These are phyloP conservation scores for Gnomoniopsis smithogilvyi DNA, from an alignment of 2,329 filamentous ascomycete genomes.

Conservation along the genomic window DNA sequence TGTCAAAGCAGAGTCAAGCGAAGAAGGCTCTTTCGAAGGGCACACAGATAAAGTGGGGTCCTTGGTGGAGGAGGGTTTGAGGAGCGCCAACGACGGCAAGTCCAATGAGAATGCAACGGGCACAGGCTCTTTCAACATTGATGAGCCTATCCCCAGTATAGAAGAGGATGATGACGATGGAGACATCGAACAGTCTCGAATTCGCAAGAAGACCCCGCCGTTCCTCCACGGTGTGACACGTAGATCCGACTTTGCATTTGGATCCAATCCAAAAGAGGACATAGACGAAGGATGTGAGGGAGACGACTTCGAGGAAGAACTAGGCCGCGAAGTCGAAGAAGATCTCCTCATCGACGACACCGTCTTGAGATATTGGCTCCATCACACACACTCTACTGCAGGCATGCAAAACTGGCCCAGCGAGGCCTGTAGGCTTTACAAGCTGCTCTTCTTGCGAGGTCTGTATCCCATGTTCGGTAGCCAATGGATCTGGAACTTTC, in stretches of 20 bases:
- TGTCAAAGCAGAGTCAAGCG: background rate
- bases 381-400: constrained; percentile 9
- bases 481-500: constrained; percentile 29
- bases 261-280: background rate
- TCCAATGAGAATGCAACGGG: background rate
- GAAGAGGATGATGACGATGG: constrained; percentile 22
- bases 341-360: background rate
- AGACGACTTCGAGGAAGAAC: constrained; percentile 12
- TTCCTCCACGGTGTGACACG: background rate
- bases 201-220: background rate
- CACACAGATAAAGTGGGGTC: background rate
- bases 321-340: constrained; percentile 3
- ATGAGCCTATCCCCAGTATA: constrained; percentile 40
- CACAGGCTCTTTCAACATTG: constrained; percentile 26
- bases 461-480: constrained; percentile 32
- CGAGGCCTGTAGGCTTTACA: constrained; percentile 30
- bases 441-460: constrained; percentile 31
- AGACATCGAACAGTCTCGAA: background rate
- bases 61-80: background rate
- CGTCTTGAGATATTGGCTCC: background rate
- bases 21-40: background rate
- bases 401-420: constrained; percentile 27
- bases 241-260: background rate
- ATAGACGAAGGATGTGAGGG: constrained; percentile 3
- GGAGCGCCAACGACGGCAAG: background rate